Evolutionary conservation across 305 asterid species (phyloP).

Genomic region (Fraxinus angustifolia): DNA sequence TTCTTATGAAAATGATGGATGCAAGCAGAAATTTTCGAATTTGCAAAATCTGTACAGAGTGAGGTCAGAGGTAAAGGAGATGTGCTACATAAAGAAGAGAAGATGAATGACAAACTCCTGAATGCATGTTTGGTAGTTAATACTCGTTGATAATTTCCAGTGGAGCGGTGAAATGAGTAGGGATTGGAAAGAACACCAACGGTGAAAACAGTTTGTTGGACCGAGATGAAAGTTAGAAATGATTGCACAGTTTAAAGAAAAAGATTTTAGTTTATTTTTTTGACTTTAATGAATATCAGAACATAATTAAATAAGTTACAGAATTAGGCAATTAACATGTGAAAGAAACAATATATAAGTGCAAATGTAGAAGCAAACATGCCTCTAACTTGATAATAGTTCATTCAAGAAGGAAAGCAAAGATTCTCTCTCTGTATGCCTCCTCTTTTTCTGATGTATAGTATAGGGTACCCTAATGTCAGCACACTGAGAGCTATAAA

Average conservation of each 20-base stretch:
- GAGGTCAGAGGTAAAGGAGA: background rate
- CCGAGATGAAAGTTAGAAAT: background rate
- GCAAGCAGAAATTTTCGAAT: background rate
- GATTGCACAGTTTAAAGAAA: background rate
- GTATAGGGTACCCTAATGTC: slow-evolving; percentile 36
- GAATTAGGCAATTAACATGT: background rate
- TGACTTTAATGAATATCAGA: background rate
- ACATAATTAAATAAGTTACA: slow-evolving; percentile 17
- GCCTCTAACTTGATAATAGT: slow-evolving; percentile 41
- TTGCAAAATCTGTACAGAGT: background rate
- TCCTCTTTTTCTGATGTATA: slow-evolving; percentile 32
- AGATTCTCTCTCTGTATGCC: slow-evolving; percentile 46
- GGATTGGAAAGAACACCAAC: background rate
- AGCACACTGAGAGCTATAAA: slow-evolving; percentile 62
- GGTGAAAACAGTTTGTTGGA: background rate
- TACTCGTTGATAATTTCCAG: background rate
- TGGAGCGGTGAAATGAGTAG: background rate
- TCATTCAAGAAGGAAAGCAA: slow-evolving; percentile 44
- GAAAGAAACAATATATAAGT: slow-evolving; percentile 22
- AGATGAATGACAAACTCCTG: background rate
- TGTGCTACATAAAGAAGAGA: background rate
- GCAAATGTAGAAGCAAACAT: slow-evolving; percentile 41
- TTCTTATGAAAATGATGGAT: background rate
- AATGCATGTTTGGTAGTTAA: background rate
- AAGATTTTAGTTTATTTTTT: background rate